These are phyloP conservation scores for Ophiostoma novo-ulmi DNA, from an alignment of 2,329 filamentous ascomycete genomes.

Conservation along the genomic window DNA sequence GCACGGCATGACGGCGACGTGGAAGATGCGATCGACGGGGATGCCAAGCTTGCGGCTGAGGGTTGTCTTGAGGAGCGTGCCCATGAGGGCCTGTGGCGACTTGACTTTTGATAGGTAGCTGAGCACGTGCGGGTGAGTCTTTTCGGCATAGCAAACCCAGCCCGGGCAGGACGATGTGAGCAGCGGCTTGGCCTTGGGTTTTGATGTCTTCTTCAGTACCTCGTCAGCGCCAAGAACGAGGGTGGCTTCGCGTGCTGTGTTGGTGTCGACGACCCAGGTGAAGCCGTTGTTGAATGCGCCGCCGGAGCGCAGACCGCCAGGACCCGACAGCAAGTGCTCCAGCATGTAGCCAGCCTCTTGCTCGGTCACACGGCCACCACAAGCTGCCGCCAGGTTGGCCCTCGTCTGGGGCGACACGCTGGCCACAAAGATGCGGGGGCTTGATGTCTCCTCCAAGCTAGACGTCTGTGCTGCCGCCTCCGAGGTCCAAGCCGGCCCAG, in stretches of 20 bases:
- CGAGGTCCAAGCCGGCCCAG: conserved; percentile 44
- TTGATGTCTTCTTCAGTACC: conserved; percentile 42
- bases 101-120: conserved; percentile 88
- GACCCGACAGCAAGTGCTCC: conserved; percentile 68
- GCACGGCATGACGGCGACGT: conserved; percentile 94
- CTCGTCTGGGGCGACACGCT: conserved; percentile 88
- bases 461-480: conserved; percentile 8
- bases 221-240: conserved; percentile 76
- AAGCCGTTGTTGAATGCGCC: conserved; percentile 73
- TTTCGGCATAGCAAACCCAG: conserved; percentile 98
- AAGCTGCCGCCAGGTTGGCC: conserved; percentile 82
- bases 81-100: conserved; percentile 86
- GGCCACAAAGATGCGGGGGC: conserved; percentile 72
- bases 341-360: conserved; percentile 75
- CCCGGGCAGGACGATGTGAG: conserved; percentile 90
- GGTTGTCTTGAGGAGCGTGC: conserved; percentile 82
- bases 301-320: conserved; percentile 61
- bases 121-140: conserved; percentile 90
- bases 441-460: not conserved
- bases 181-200: conserved; percentile 43
- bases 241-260: conserved; percentile 72
- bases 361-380: conserved; percentile 65
- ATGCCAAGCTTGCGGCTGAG: conserved; percentile 69
- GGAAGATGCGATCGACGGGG: conserved; percentile 78
- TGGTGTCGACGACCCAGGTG: conserved; percentile 86